Base-by-base conservation (phyloP, 1,284 basidiomycete species). In the Pseudomicrostroma phylloplanum region DNA sequence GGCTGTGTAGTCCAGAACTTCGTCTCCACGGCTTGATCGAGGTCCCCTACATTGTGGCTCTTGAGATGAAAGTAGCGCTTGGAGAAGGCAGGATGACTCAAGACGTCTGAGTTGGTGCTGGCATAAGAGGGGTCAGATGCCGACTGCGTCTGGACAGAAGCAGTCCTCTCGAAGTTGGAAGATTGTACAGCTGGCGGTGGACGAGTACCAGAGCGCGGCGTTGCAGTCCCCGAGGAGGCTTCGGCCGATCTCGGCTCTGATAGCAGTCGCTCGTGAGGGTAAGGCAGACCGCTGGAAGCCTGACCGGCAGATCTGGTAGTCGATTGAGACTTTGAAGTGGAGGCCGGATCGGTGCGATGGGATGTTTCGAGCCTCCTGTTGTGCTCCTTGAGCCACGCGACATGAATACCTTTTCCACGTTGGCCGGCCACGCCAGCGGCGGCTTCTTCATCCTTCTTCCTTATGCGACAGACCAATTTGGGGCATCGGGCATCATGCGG, bases 1-100 rank as follows among this genome's bases (percentile, higher is more conserved):
- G 84, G 84, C 80, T 97, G 94, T 0, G 93, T 97, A 41, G 89
- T 88, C 93, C 94, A 97, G 0, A 88, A 68, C 0, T 90, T 88
- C 8, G 84, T 85, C 77, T 88, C 82, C n/a, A 92, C 86, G 70
- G 90, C 92, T 26, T 89, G 82, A 69, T 92, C 88, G 69, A 96
- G 82, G 77, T 96, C 91, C 67, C 84, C 85, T 87, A 91, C 72
- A 57, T 62, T 65, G 46, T 77, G 81, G 40, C 89, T 91, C 80
- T 97, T 96, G 69, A 96, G 85, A 65, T 96, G 93, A 73, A 96
- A 96, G 79, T 87, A 92, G 25, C 93, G 86, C 73, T 86, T 85
- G 3, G 90, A 90, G 79, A 96, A 96, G 77, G 90, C 82, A 53
- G 82, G 84, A 8, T 82, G 73, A 8, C 93, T 82, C 67, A 94